Conservation (phyloP, 495 filamentous ascomycete species). For the Penicillium waksmanii region DNA sequence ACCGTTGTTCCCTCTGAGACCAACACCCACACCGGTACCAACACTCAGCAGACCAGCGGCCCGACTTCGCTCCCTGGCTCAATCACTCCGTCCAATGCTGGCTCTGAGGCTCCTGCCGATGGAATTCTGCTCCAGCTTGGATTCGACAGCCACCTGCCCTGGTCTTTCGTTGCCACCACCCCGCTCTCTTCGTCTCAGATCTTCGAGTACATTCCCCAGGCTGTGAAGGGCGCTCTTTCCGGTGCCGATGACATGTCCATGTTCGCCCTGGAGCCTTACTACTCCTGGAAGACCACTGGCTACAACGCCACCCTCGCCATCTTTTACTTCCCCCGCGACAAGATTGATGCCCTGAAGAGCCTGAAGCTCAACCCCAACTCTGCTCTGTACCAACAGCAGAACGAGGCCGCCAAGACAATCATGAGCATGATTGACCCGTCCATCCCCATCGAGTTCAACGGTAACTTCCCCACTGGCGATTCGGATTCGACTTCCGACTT, state of each 20-base stretch:
- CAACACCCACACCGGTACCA: constrained; percentile 37
- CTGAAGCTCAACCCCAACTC: constrained; percentile 71
- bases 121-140: constrained; percentile 79
- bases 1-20: constrained; percentile 30
- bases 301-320: constrained; percentile 85
- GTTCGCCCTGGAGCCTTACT: constrained; percentile 74
- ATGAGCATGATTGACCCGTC: constrained; percentile 82
- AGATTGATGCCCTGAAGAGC: constrained; percentile 63
- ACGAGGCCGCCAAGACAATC: constrained; percentile 61
- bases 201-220: constrained; percentile 77
- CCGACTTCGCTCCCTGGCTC: constrained; percentile 70
- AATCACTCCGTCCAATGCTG: constrained; percentile 67
- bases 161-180: constrained; percentile 73
- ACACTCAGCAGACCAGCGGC: constrained; percentile 23
- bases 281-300: constrained; percentile 68
- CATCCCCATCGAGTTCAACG: constrained; percentile 73
- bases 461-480: constrained; percentile 41
- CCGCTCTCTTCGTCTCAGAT: constrained; percentile 79
- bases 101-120: constrained; percentile 59
- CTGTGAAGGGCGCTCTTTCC: constrained; percentile 67
- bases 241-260: constrained; percentile 59
- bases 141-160: constrained; percentile 79
- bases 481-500: constrained; percentile 27
- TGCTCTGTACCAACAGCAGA: constrained; percentile 66
- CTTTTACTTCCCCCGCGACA: constrained; percentile 69